A percentile compares a stretch with the other conserved stretches of the same genome.
phyloP scores from a whole-genome alignment of 345 rosid genomes.

The Eutrema yunnanense region DNA sequence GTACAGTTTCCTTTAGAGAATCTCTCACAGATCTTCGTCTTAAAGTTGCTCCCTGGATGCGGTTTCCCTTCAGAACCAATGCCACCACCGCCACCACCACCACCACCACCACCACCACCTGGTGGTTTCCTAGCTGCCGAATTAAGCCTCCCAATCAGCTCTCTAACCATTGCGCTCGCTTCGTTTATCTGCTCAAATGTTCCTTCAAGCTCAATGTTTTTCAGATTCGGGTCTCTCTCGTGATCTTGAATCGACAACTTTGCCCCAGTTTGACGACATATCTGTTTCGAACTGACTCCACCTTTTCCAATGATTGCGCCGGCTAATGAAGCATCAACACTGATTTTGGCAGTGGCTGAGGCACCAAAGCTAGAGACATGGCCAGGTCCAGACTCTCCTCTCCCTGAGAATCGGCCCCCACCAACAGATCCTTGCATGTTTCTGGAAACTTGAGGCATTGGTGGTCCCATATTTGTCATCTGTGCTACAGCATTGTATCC shows the following conservation, averaged over 20 bases:
- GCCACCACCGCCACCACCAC: conserved; percentile 2
- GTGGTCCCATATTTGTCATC: conserved; percentile 57
- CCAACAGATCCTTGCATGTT: conserved; percentile 55
- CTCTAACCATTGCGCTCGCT: conserved; percentile 94
- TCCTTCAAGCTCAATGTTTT: conserved; percentile 95
- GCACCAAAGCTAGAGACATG: conserved; percentile 84
- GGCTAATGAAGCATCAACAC: conserved; percentile 84
- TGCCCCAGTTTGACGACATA: conserved; percentile 77
- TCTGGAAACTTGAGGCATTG: conserved; percentile 52
- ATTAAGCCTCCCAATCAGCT: conserved; percentile 66
- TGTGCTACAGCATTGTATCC: conserved; percentile 84
- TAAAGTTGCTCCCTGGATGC: conserved; percentile 51
- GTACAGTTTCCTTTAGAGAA: conserved; percentile 73
- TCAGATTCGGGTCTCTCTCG: conserved; percentile 66
- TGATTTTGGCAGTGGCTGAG: conserved; percentile 84
- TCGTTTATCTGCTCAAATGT: conserved; percentile 91
- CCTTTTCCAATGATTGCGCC: conserved; percentile 95
- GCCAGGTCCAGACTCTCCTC: conserved; percentile 78
- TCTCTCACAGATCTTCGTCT: conserved; percentile 82
- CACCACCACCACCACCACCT: conserved; percentile 16
- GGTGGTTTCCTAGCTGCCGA: conserved; percentile 37
- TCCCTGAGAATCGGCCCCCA: conserved; percentile 82
- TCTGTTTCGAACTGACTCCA: conserved; percentile 91
- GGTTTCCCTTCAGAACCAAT: conserved; percentile 30
- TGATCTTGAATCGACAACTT: conserved; percentile 88